phyloP scores from a whole-genome alignment of 495 filamentous ascomycete species.

The Talaromyces nanjingensis region DNA sequence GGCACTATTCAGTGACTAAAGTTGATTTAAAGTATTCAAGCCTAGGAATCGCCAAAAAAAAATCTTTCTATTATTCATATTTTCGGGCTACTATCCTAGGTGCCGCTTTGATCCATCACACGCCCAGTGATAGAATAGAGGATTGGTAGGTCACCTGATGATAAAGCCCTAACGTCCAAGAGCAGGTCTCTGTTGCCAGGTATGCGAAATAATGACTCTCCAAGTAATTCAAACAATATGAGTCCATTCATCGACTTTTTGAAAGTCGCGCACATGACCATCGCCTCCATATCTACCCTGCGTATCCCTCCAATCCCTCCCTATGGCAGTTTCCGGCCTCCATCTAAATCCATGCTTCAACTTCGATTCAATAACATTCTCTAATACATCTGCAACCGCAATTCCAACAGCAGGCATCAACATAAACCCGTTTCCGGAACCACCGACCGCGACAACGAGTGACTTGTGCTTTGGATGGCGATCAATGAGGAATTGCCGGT shows the following conservation, averaged over 20 bases:
- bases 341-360: slow-evolving; percentile 39
- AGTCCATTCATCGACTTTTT: slow-evolving; percentile 36
- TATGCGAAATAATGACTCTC: no score
- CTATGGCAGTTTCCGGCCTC: slow-evolving; percentile 40
- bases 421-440: slow-evolving; percentile 40
- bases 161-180: background rate
- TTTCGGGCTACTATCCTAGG: no score
- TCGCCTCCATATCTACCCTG: slow-evolving; percentile 42
- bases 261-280: slow-evolving; percentile 39
- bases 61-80: no score
- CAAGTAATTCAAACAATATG: slow-evolving; percentile 7
- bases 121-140: no score
- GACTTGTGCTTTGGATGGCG: slow-evolving; percentile 30
- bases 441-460: slow-evolving; percentile 32
- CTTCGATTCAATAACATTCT: slow-evolving; percentile 26
- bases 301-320: slow-evolving; percentile 42
- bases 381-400: slow-evolving; percentile 38
- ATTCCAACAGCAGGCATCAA: slow-evolving; percentile 41
- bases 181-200: no score
- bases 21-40: no score
- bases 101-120: no score
- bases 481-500: slow-evolving; percentile 44
- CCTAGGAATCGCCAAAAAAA: no score
- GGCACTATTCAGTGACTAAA: no score
- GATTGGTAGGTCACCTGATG: no score